A percentile compares a stretch with the other conserved stretches of the same genome.
phyloP scores from a whole-genome alignment of 176 grass and related monocot genomes.

The Cocos nucifera region DNA sequence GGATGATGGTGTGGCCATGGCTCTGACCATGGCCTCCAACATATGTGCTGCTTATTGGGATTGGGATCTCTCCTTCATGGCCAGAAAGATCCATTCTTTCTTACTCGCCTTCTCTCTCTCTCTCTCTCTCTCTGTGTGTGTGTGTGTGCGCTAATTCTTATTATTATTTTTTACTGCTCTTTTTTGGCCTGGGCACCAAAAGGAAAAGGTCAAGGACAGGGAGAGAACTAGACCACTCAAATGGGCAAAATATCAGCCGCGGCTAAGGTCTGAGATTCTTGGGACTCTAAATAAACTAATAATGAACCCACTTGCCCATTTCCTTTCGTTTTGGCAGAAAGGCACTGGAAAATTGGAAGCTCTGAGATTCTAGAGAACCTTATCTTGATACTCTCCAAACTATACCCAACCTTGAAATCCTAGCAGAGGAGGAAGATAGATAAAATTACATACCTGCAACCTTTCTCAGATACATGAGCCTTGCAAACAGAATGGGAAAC shows the following conservation, averaged over 20 bases:
- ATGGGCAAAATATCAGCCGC: neutral
- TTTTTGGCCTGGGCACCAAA: slow-evolving; percentile 4
- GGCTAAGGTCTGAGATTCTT: too few species aligned
- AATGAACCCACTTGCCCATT: slow-evolving; percentile 18
- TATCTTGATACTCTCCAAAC: slow-evolving; percentile 18
- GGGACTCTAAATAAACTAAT: slow-evolving; percentile 2
- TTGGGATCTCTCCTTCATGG: slow-evolving; percentile 68
- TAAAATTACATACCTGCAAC: neutral
- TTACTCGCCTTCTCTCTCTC: slow-evolving; percentile 10
- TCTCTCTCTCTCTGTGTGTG: neutral
- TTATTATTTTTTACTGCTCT: neutral
- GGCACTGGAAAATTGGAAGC: slow-evolving; percentile 28
- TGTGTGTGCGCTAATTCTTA: slow-evolving; percentile 7
- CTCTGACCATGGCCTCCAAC: slow-evolving; percentile 32
- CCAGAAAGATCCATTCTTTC: slow-evolving; percentile 74
- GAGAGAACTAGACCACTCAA: neutral
- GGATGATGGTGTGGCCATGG: slow-evolving; percentile 39
- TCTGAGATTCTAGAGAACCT: slow-evolving; percentile 21
- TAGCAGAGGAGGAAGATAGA: slow-evolving; percentile 5
- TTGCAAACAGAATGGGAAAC: too few species aligned
- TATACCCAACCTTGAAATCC: neutral
- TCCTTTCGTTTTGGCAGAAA: slow-evolving; percentile 21
- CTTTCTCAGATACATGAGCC: too few species aligned
- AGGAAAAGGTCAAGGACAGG: slow-evolving; percentile 2
- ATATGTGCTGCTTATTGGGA: slow-evolving; percentile 66